Conservation (phyloP, 208 protist genomes). For the Acanthamoeba sp. region DNA sequence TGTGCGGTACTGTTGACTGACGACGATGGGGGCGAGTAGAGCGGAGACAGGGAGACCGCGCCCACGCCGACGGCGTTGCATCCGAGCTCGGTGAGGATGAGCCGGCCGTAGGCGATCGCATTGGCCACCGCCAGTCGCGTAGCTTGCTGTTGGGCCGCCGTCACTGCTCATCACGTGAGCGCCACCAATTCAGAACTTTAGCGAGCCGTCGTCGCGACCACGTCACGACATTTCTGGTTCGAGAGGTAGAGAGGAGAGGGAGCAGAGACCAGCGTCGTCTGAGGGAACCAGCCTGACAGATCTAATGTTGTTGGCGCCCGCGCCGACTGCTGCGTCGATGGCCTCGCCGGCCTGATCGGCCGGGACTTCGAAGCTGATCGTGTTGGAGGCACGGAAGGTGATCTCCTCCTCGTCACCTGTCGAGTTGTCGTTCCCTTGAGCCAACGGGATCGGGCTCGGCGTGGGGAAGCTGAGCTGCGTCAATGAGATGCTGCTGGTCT, state of each 20-base stretch:
- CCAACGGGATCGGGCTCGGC: background rate
- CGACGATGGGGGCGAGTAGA: background rate
- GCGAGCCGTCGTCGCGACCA: too few species aligned
- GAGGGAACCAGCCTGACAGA: conserved; percentile 23
- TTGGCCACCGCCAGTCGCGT: conserved; percentile 18
- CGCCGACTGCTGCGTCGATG: conserved; percentile 39
- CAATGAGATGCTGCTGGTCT: conserved; percentile 53
- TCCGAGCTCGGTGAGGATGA: background rate
- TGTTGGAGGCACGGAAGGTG: conserved; percentile 26
- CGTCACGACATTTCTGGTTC: too few species aligned
- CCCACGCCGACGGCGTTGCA: conserved; percentile 23
- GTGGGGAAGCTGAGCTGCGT: conserved; percentile 11
- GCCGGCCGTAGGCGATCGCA: background rate
- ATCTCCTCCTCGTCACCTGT: background rate
- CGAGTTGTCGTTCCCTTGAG: background rate
- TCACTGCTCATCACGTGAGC: background rate
- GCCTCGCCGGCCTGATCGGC: conserved; percentile 19
- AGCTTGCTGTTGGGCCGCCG: background rate
- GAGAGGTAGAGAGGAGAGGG: too few species aligned
- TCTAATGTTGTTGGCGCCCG: conserved; percentile 44
- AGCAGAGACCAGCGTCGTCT: background rate
- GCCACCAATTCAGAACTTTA: too few species aligned
- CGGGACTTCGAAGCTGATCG: conserved; percentile 34
- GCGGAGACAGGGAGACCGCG: background rate
- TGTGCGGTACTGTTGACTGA: background rate